phyloP scores from a whole-genome alignment of 1,139 yeast genomes.

The Protomyces gravidus region DNA sequence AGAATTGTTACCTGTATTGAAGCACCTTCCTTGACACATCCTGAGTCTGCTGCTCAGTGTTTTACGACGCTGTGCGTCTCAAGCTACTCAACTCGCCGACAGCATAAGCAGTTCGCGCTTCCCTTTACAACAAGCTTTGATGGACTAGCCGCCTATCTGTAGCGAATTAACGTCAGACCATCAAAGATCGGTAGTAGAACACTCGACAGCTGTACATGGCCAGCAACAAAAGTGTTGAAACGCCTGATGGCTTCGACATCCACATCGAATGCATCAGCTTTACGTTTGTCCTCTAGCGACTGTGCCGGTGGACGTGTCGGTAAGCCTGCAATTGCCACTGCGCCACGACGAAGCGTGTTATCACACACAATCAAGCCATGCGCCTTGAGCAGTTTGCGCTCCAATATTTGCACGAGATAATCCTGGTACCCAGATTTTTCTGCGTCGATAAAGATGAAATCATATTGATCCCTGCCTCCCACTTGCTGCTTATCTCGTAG shows the following conservation, averaged over 20 bases:
- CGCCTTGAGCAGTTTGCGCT: conserved; percentile 1
- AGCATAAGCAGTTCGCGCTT: too few species aligned
- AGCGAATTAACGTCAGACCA: conserved; percentile 19
- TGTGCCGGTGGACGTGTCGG: conserved; percentile 14
- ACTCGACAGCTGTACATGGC: background rate
- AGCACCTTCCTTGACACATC: too few species aligned
- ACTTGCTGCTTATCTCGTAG: conserved; percentile 3
- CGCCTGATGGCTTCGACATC: conserved; percentile 13
- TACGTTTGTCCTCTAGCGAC: conserved; percentile 7
- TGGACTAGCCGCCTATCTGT: too few species aligned
- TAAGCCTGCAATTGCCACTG: conserved; percentile 4
- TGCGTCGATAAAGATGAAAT: conserved; percentile 26
- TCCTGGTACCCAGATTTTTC: conserved; percentile 22
- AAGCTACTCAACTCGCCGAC: too few species aligned
- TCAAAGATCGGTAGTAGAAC: conserved; percentile 18
- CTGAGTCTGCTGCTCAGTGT: too few species aligned
- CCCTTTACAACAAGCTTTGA: too few species aligned
- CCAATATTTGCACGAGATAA: conserved; percentile 4
- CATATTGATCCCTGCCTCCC: conserved; percentile 9
- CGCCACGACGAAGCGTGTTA: conserved; percentile 21
- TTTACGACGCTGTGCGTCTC: too few species aligned
- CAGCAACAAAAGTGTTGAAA: conserved; percentile 15
- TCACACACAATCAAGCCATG: conserved; percentile 19
- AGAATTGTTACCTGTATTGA: too few species aligned
- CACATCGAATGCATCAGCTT: conserved; percentile 10